phyloP scores from a whole-genome alignment of 2,329 filamentous ascomycete species.

The Botrytis hyacinthi region DNA sequence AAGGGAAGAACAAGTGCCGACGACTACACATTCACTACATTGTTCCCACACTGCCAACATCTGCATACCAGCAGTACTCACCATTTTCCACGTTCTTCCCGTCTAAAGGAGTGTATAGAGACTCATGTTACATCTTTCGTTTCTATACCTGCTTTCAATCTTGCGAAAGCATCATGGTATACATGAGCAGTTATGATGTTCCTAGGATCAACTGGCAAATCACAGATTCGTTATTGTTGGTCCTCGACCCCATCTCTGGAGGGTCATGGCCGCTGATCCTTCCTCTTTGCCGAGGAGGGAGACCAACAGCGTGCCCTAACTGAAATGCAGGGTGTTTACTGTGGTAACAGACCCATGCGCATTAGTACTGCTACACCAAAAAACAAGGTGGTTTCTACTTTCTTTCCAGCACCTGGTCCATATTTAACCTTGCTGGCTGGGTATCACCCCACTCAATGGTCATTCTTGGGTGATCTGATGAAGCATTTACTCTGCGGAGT shows the following conservation, averaged over 20 bases:
- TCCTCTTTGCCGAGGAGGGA: constrained; percentile 90
- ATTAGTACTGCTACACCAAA: constrained; percentile 97
- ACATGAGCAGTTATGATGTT: neutral
- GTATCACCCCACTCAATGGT: neutral
- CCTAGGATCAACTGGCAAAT: neutral
- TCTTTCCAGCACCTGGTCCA: neutral
- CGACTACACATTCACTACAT: neutral
- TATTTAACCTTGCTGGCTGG: neutral
- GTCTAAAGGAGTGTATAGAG: neutral
- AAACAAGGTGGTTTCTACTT: constrained; percentile 62
- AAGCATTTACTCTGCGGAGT: neutral
- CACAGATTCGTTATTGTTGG: neutral
- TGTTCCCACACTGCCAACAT: no score
- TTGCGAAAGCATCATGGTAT: constrained; percentile 90
- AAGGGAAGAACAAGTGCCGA: neutral
- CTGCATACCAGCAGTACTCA: neutral
- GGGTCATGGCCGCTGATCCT: constrained; percentile 96
- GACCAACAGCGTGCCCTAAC: constrained; percentile 94
- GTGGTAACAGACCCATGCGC: constrained; percentile 96
- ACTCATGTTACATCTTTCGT: constrained; percentile 61
- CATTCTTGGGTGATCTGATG: neutral
- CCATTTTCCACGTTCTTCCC: accelerated
- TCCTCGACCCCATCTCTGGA: constrained; percentile 70
- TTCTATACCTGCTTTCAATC: constrained; percentile 79
- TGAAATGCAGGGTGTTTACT: constrained; percentile 99